Evolutionary conservation across 2,329 filamentous ascomycete species (phyloP), one percentile per base, ranked within the genome.

Genomic region (Geosmithia flava): DNA sequence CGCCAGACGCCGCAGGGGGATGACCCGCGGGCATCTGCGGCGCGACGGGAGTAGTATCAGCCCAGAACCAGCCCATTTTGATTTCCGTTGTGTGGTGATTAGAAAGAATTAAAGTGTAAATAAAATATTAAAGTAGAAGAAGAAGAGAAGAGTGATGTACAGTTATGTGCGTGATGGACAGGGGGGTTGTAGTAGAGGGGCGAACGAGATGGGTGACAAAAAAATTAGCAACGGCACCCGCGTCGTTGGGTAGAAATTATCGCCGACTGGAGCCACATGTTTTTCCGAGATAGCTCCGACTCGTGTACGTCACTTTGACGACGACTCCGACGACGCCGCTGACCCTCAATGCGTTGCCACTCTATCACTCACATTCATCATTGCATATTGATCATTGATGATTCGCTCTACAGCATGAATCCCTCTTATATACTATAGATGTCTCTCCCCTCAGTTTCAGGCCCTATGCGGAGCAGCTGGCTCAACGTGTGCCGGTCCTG

Each of bases 11-110:
- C 33, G 60, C 52, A 6, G 55, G 47, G 45, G 61, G 59, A 53
- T 65, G 65, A 49, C 62, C 59, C 46, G 56, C 54, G 30, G 64
- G 59, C 41, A 61, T 56, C 44, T 55, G 60, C 52, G 58, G 58
- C n/a, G 62, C 52, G 19, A 63, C 55, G 48, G 70, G 58, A 44
- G 65, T 46, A 50, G 64, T 52, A 52, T 81, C 77, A 51, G 76
- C 74, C 78, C 78, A 81, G 57, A 81, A 81, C 77, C 77, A 80
- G 54, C 78, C 78, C 78, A 81, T 81, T 50, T 39, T 53, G 51
- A 54, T 46, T 47, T 40, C 49, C 37, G 44, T 20, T 33, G 23
- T 27, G 23, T 8, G 23, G 23, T 40, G 46, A 33, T 15, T 46
- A 40, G 19, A 20, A 30, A 29, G 20, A 37, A 27, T 20, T 44